A percentile compares a stretch with the other conserved stretches of the same genome.
These are phyloP conservation scores for Blumeria hordei DNA, from an alignment of 2,329 filamentous ascomycete species.

Conservation along the genomic window DNA sequence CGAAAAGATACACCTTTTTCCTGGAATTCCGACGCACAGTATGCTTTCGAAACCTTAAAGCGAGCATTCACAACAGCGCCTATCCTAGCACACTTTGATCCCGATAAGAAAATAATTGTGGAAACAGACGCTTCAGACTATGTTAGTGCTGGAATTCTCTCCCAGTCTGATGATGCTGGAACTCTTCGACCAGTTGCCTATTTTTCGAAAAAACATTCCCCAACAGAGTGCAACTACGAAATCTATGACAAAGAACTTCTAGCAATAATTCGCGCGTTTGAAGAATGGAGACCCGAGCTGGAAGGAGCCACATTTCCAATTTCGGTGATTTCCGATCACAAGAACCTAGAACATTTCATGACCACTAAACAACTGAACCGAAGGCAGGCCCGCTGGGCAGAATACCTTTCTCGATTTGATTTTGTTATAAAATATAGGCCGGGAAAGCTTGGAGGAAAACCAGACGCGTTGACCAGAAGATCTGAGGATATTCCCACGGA, in stretches of 20 bases:
- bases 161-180: not conserved
- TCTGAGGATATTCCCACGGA: not conserved
- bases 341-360: not conserved
- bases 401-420: not conserved
- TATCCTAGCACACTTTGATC: not conserved
- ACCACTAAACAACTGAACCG: not conserved
- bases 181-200: not conserved
- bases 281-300: not conserved
- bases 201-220: not conserved
- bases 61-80: not conserved
- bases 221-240: not conserved
- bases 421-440: not conserved
- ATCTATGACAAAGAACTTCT: not conserved
- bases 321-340: not conserved
- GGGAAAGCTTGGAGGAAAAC: not conserved
- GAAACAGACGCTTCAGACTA: not conserved
- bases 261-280: not conserved
- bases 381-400: not conserved
- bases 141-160: not conserved
- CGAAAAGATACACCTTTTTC: no score
- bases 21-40: not conserved
- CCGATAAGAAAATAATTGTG: not conserved
- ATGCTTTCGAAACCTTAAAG: not conserved
- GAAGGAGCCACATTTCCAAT: not conserved
- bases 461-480: not conserved